Evolutionary conservation across 306 rosid species (phyloP).

Genomic region (Potentilla sterilis): DNA sequence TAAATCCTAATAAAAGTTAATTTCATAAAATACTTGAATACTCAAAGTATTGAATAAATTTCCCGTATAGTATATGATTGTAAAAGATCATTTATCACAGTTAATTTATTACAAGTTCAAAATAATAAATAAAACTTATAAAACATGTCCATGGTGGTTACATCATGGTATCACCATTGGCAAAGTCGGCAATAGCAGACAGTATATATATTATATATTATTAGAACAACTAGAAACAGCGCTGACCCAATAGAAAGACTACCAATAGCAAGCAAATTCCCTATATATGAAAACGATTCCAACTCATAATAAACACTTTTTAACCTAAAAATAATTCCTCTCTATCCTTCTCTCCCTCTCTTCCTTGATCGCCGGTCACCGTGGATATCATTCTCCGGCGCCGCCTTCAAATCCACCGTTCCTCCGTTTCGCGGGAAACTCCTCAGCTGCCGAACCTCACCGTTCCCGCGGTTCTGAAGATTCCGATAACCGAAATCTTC

Average conservation of each 20-base stretch:
- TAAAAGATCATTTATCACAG: too few species aligned
- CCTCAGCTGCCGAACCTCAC: constrained; percentile 14
- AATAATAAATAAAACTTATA: too few species aligned
- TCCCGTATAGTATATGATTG: too few species aligned
- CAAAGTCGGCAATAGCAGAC: neutral
- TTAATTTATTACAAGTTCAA: too few species aligned
- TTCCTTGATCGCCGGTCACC: constrained; percentile 27
- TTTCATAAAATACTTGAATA: neutral
- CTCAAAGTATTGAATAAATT: too few species aligned
- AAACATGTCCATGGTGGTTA: neutral
- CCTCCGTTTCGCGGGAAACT: constrained; percentile 23
- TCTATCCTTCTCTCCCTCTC: neutral
- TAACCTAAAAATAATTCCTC: constrained; percentile 7
- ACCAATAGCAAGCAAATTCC: neutral
- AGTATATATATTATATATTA: neutral
- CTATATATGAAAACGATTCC: neutral
- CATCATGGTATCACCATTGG: neutral
- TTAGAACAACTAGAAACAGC: neutral
- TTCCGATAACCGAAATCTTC: constrained; percentile 22
- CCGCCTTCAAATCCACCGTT: constrained; percentile 1
- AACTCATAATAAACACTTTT: neutral
- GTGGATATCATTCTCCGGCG: constrained; percentile 28
- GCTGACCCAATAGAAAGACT: constrained; percentile 6
- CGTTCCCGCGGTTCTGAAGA: constrained; percentile 17
- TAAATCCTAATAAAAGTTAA: too few species aligned